Percentiles rank a stretch among this genome's conserved stretches.
phyloP scores from a whole-genome alignment of 2,329 filamentous ascomycete species.

The Clathrospora elynae region DNA sequence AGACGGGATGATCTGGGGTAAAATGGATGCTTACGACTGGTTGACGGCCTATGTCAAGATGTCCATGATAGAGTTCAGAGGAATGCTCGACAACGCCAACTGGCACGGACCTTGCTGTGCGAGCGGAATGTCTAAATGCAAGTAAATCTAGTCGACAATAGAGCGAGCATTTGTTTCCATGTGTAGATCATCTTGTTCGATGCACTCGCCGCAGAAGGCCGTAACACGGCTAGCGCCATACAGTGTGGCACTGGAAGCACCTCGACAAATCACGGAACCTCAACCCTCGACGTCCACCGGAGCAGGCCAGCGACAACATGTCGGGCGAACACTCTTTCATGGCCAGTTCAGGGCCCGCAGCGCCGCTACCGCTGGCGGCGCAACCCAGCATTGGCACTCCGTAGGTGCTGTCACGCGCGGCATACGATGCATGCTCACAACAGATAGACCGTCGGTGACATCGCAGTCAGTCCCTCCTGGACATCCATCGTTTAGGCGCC shows the following conservation, averaged over 20 bases:
- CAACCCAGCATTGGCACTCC: conserved; percentile 41
- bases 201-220: background rate
- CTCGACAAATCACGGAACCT: conserved; percentile 27
- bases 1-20: background rate
- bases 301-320: conserved; percentile 31
- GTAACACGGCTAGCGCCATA: background rate
- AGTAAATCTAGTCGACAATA: no score
- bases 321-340: conserved; percentile 49
- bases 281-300: conserved; percentile 19
- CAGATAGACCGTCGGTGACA: conserved; percentile 24
- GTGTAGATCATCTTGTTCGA: no score
- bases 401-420: conserved; percentile 35
- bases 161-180: no score
- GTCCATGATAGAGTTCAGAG: no score
- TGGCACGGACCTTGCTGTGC: no score
- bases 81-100: no score
- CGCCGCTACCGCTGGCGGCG: conserved; percentile 39
- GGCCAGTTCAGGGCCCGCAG: conserved; percentile 36
- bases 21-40: no score
- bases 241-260: no score
- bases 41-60: no score
- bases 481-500: conserved; percentile 44
- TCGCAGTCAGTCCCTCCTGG: conserved; percentile 34
- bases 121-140: no score
- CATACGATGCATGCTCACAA: conserved; percentile 16